A percentile compares a stretch with the other conserved stretches of the same genome.
Evolutionary conservation across 129 eudicot species (phyloP).

Genomic region (Pseudognaphalium luteoalbum): DNA sequence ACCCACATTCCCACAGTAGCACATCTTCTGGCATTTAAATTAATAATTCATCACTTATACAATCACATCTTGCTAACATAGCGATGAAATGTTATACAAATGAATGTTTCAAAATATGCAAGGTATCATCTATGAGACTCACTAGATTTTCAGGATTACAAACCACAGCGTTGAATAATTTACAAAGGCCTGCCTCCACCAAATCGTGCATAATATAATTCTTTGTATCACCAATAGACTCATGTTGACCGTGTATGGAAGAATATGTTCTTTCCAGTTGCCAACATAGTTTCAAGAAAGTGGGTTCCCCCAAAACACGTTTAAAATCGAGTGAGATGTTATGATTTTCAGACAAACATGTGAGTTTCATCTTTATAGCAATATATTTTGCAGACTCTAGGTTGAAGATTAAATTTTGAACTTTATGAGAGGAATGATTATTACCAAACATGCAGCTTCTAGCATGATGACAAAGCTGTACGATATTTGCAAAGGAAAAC

Average conservation of each 20-base stretch:
- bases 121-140: slow-evolving; percentile 45
- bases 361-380: slow-evolving; percentile 56
- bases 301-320: slow-evolving; percentile 43
- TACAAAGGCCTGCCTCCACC: slow-evolving; percentile 26
- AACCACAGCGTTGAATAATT: slow-evolving; percentile 26
- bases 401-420: slow-evolving; percentile 50
- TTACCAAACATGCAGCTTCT: background rate
- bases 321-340: slow-evolving; percentile 36
- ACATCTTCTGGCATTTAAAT: slow-evolving; percentile 10
- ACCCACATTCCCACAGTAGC: background rate
- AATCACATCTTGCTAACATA: background rate
- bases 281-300: slow-evolving; percentile 51
- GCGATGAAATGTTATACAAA: slow-evolving; percentile 5
- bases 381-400: slow-evolving; percentile 47
- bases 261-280: slow-evolving; percentile 46
- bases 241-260: slow-evolving; percentile 39
- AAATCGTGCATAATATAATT: slow-evolving; percentile 23
- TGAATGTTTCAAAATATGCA: slow-evolving; percentile 25
- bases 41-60: too few species aligned
- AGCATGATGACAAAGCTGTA: slow-evolving; percentile 52
- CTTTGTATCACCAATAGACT: slow-evolving; percentile 9
- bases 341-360: slow-evolving; percentile 36
- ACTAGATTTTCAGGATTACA: slow-evolving; percentile 54
- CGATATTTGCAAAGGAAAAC: slow-evolving; percentile 65
- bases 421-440: slow-evolving; percentile 37